Evolutionary conservation across 1,284 basidiomycete genomes (phyloP).

Genomic region (Exobasidium cylindrosporum): DNA sequence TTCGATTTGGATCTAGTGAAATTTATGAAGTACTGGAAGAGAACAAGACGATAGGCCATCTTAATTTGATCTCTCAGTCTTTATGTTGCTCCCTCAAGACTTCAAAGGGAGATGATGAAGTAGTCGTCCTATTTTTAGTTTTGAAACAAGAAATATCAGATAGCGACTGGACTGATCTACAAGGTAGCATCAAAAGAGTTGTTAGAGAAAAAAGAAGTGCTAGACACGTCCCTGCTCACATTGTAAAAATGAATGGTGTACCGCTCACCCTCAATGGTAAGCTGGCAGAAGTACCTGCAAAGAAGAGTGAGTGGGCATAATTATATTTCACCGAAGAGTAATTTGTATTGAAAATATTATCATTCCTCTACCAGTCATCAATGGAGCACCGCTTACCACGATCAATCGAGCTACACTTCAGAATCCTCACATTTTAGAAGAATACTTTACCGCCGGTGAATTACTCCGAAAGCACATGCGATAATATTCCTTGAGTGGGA

Average conservation of each 20-base stretch:
- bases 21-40: conserved; percentile 72
- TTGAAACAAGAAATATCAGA: conserved; percentile 54
- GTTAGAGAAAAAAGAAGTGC: conserved; percentile 67
- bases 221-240: conserved; percentile 58
- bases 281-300: conserved; percentile 76
- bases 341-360: no score
- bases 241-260: conserved; percentile 69
- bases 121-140: conserved; percentile 78
- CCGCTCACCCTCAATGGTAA: conserved; percentile 82
- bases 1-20: conserved; percentile 80
- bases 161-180: conserved; percentile 57
- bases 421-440: conserved; percentile 71
- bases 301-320: conserved; percentile 62
- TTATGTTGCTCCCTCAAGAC: conserved; percentile 74
- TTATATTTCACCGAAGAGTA: no score
- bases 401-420: conserved; percentile 74
- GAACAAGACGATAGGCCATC: conserved; percentile 9
- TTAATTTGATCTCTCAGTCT: conserved; percentile 63
- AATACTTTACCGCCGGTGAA: conserved; percentile 65
- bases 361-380: conserved; percentile 76
- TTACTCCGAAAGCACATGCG: conserved; percentile 45
- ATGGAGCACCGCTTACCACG: conserved; percentile 68
- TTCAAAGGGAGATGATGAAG: conserved; percentile 70
- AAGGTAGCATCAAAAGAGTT: conserved; percentile 65
- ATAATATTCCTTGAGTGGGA: background rate